phyloP scores from a whole-genome alignment of 176 grass and related monocot species.

The Hordeum marinum region DNA sequence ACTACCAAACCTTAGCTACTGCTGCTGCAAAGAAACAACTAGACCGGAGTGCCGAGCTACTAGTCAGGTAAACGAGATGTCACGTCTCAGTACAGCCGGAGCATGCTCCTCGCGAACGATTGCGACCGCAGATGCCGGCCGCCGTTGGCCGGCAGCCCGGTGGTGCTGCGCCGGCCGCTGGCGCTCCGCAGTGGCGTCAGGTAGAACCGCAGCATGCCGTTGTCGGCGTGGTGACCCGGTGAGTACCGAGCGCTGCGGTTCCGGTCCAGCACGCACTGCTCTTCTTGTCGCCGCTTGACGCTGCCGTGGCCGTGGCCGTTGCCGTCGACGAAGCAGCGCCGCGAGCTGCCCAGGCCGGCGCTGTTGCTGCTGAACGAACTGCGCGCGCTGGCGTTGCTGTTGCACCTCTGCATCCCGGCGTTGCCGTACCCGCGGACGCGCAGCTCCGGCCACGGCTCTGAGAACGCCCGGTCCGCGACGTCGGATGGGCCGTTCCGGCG shows the following conservation, averaged over 20 bases:
- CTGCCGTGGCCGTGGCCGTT: background rate
- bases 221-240: slow-evolving; percentile 47
- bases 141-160: slow-evolving; percentile 16
- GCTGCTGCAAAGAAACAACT: background rate
- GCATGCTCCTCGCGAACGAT: slow-evolving; percentile 66
- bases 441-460: slow-evolving; percentile 52
- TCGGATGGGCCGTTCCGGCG: slow-evolving; percentile 21
- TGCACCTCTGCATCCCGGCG: slow-evolving; percentile 63
- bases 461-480: slow-evolving; percentile 51
- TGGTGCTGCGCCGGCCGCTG: slow-evolving; percentile 39
- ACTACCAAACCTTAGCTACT: background rate
- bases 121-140: slow-evolving; percentile 48
- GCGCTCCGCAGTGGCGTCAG: slow-evolving; percentile 65
- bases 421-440: slow-evolving; percentile 33
- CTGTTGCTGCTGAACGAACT: slow-evolving; percentile 88
- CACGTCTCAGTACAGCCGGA: slow-evolving; percentile 65
- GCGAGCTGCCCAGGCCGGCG: slow-evolving; percentile 45
- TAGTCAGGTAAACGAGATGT: background rate
- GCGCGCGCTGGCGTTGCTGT: slow-evolving; percentile 63
- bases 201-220: slow-evolving; percentile 89
- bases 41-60: background rate
- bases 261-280: slow-evolving; percentile 56
- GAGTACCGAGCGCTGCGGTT: slow-evolving; percentile 80
- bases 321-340: slow-evolving; percentile 27
- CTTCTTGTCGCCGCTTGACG: slow-evolving; percentile 41